Evolutionary conservation across 2,329 filamentous ascomycete genomes (phyloP), one percentile per base, ranked within the genome.

Genomic region (Botrytis fabae): DNA sequence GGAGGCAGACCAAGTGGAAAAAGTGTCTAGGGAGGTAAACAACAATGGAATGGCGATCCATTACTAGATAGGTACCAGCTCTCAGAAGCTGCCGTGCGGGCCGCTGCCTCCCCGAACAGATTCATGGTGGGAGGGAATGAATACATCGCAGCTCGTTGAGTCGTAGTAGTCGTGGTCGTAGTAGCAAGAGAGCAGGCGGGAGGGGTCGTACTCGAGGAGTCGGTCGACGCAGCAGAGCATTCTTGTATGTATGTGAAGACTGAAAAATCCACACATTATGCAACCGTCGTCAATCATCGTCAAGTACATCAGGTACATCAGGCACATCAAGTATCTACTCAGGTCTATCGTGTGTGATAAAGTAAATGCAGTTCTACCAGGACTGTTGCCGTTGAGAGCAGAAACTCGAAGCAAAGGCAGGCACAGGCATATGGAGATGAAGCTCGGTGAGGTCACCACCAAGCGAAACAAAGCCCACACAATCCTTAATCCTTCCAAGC

Each of bases 401-500:
- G 48, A n/a, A n/a, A n/a, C 48, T 54, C 25, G 48, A 54, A n/a
- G 48, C 46, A 48, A 10, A 48, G 22, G 12, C 14, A 54, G 40
- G 40, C 40, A 16, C 40, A 42, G 40, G 40, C 42, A 44, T 44
- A 18, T 16, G 25, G 3, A 51, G 12, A 54, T n/a, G 48, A 54
- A 54, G 48, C 48, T 54, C 48, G 9, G 64, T 68, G 65, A 68
- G 65, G 65, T 68, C 65, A 68, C 65, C 65, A 68, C 65, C 65
- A 68, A 68, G 65, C 65, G 65, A 68, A 68, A 68, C 65, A 68
- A 68, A 68, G 48, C 64, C 46, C 64, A 66, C 64, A 38, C 32
- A 44, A 60, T 44, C 25, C 61, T 42, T 44, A 46, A 64, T 64
- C 61, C 61, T 64, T 44, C 61, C 61, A 32, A 44, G 40, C 61